Percentiles rank a stretch among this genome's conserved stretches.
These are phyloP conservation scores for Penicillium pulvis DNA, from an alignment of 495 filamentous ascomycete species.

Conservation along the genomic window DNA sequence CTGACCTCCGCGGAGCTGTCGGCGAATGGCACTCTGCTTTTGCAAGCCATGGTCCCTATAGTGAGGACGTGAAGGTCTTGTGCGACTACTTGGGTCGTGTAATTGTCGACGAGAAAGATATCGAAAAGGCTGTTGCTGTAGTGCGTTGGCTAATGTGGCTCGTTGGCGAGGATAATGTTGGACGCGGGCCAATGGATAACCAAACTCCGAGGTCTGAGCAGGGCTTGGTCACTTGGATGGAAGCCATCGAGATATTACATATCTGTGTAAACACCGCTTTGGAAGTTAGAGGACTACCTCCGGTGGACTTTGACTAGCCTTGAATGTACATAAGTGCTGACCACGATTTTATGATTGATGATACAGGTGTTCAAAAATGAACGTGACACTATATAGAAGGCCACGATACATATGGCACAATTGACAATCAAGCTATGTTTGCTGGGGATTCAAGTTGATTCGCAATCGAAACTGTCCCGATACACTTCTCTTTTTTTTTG, in stretches of 20 bases:
- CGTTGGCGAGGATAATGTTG: slow-evolving; percentile 51
- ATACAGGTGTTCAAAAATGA: too few species aligned
- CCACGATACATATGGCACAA: too few species aligned
- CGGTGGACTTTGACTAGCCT: slow-evolving; percentile 19
- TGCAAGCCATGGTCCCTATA: slow-evolving; percentile 67
- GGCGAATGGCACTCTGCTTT: slow-evolving; percentile 69
- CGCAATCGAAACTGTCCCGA: too few species aligned
- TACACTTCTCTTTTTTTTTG: too few species aligned
- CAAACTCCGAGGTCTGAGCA: slow-evolving; percentile 16
- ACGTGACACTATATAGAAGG: too few species aligned
- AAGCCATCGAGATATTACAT: slow-evolving; percentile 58
- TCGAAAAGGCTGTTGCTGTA: slow-evolving; percentile 70
- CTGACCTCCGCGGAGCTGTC: slow-evolving; percentile 63
- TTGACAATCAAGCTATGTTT: too few species aligned
- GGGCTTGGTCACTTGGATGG: slow-evolving; percentile 42
- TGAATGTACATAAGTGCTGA: background rate
- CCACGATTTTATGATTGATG: background rate
- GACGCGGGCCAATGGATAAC: slow-evolving; percentile 7
- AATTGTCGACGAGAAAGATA: slow-evolving; percentile 69
- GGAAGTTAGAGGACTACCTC: slow-evolving; percentile 62
- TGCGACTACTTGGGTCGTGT: slow-evolving; percentile 68
- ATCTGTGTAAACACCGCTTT: slow-evolving; percentile 62
- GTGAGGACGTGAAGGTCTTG: slow-evolving; percentile 73
- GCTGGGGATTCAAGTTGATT: too few species aligned
- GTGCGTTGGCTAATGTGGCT: slow-evolving; percentile 74